Evolutionary conservation across 1,284 basidiomycete species (phyloP), one percentile per base, ranked within the genome.

Genomic region (Anthracocystis walkeri): DNA sequence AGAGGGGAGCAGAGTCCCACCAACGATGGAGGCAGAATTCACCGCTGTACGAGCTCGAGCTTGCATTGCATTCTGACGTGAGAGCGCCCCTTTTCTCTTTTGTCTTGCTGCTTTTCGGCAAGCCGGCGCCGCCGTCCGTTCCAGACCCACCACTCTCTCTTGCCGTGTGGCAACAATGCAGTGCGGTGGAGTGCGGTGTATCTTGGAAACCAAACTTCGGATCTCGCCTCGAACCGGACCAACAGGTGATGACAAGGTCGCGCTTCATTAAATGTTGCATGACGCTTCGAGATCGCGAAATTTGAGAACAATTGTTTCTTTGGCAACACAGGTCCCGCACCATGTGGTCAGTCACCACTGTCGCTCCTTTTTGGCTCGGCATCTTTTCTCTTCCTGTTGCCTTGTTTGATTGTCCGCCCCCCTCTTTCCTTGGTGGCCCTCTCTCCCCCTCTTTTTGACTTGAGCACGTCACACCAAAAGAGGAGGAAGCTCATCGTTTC

Each of bases 161-260:
- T 41, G 38, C 27, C 40, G 40, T 42, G 38, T 20, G 29, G 12
- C 25, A 0, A n/a, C 20, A 27, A 2, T 29, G 16, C 35, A 23
- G 5, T 23, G 33, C 33, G 35, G 35, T 38, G 35, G 2, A 16
- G 35, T 14, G 35, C 35, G 12, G 35, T 38, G 35, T 38, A 16
- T 38, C 35, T 12, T 16, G 35, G 35, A 38, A 16, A 38, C 11
- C 14, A 16, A 11, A 16, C 23, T 55, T 55, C 53, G 42, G 53
- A 45, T 45, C 16, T 55, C 42, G 42, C 53, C 53, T 55, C 14
- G 29, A 55, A 35, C 41, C 41, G 53, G 29, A 20, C 4, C 18
- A 27, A 10, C 18, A 12, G 35, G 25, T 29, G 33, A 21, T 27
- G 51, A n/a, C 51, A 10, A 12, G 35, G 14, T 10, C 35, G 35